phyloP scores from a whole-genome alignment of 805 yeast species.

The Candida odintsovae region DNA sequence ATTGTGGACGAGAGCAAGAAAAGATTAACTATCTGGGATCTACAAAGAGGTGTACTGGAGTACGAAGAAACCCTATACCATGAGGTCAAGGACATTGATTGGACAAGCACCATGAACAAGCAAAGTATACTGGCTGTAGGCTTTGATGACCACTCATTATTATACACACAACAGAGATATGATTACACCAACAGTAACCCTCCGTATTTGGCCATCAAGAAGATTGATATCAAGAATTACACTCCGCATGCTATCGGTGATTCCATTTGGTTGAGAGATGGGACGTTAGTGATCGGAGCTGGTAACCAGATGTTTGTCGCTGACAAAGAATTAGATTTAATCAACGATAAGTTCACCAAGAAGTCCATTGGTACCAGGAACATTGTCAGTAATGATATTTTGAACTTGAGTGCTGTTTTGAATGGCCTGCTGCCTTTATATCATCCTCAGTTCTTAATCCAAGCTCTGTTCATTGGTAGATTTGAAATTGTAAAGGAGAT shows the following conservation, averaged over 20 bases:
- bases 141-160: slow-evolving; percentile 51
- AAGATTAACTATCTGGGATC: slow-evolving; percentile 74
- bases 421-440: slow-evolving; percentile 89
- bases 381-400: slow-evolving; percentile 47
- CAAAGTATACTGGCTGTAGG: slow-evolving; percentile 81
- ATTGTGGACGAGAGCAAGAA: slow-evolving; percentile 51
- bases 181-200: slow-evolving; percentile 83
- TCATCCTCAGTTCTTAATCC: slow-evolving; percentile 85
- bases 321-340: slow-evolving; percentile 57
- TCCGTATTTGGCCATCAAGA: slow-evolving; percentile 69
- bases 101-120: slow-evolving; percentile 67
- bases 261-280: slow-evolving; percentile 78
- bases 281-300: slow-evolving; percentile 73
- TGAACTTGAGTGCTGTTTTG: slow-evolving; percentile 66
- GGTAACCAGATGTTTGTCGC: slow-evolving; percentile 87
- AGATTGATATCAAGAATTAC: slow-evolving; percentile 60
- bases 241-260: slow-evolving; percentile 86
- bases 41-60: slow-evolving; percentile 60
- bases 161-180: slow-evolving; percentile 79
- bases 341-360: slow-evolving; percentile 42
- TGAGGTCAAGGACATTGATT: slow-evolving; percentile 67
- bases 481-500: slow-evolving; percentile 49
- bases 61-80: slow-evolving; percentile 39
- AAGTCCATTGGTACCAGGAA: slow-evolving; percentile 54
- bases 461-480: slow-evolving; percentile 61